Evolutionary conservation across 371 early-diverging fungal species (phyloP).

Genomic region (Mortierella polycephala): DNA sequence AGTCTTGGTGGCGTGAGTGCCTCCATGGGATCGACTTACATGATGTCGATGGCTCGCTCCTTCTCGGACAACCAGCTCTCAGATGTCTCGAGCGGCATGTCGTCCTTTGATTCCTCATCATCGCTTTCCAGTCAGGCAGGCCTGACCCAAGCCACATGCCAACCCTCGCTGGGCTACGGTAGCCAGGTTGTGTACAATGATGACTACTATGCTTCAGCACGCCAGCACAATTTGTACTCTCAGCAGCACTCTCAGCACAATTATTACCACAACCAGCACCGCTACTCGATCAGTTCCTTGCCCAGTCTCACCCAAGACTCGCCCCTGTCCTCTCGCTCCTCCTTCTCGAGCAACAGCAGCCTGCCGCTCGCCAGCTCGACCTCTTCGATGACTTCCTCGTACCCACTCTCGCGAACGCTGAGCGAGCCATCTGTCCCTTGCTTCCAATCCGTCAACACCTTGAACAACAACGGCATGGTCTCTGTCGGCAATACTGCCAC

Average conservation of each 20-base stretch:
- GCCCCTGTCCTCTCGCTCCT: slow-evolving; percentile 34
- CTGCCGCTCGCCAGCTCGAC: slow-evolving; percentile 29
- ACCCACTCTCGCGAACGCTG: slow-evolving; percentile 42
- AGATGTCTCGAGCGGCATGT: slow-evolving; percentile 18
- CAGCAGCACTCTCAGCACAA: slow-evolving; percentile 45
- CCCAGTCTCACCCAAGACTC: slow-evolving; percentile 36
- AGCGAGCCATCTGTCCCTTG: slow-evolving; percentile 45
- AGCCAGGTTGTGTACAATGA: slow-evolving; percentile 43
- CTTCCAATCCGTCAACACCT: slow-evolving; percentile 14
- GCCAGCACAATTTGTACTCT: slow-evolving; percentile 44
- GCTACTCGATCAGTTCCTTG: slow-evolving; percentile 41
- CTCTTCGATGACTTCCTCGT: slow-evolving; percentile 27
- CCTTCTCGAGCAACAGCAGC: slow-evolving; percentile 36
- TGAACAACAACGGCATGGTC: too few relatives aligned
- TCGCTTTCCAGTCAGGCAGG: slow-evolving; percentile 28
- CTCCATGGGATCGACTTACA: slow-evolving; percentile 20
- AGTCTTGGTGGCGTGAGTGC: slow-evolving; percentile 2
- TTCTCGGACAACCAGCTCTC: slow-evolving; percentile 46
- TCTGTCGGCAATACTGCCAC: slow-evolving; percentile 1
- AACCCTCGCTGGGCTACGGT: slow-evolving; percentile 27
- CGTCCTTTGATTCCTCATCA: slow-evolving; percentile 16
- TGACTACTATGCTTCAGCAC: slow-evolving; percentile 43
- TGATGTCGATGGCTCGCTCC: slow-evolving; percentile 46
- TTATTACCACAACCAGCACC: slow-evolving; percentile 30
- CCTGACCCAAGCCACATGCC: slow-evolving; percentile 43